Conservation (phyloP, 1,139 yeast genomes). For the Kodamaea anthophila region DNA sequence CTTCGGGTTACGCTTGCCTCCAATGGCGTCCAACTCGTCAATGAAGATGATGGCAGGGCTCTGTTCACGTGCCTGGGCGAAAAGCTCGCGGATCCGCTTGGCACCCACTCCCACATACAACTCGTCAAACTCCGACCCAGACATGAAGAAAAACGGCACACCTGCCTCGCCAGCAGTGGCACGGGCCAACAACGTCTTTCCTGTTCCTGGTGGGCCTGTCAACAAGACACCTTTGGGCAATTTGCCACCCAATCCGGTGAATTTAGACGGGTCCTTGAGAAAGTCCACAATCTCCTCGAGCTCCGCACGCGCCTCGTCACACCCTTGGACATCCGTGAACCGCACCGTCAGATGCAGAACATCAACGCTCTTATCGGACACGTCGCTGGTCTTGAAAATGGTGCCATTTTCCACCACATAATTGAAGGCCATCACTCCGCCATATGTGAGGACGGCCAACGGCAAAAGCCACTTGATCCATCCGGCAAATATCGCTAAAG, state of each 20-base stretch:
- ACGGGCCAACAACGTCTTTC: slow-evolving; percentile 93
- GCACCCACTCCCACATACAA: slow-evolving; percentile 99
- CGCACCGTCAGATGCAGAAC: slow-evolving; percentile 82
- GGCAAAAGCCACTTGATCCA: slow-evolving; percentile 91
- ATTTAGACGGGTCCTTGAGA: slow-evolving; percentile 90
- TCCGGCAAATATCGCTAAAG: slow-evolving; percentile 67
- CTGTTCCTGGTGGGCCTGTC: slow-evolving; percentile 99
- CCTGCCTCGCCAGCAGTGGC: slow-evolving; percentile 99
- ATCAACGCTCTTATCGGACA: slow-evolving; percentile 72
- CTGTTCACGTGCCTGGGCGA: slow-evolving; percentile 86
- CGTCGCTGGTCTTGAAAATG: slow-evolving; percentile 69
- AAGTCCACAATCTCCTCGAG: slow-evolving; percentile 95
- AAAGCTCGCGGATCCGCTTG: slow-evolving; percentile 89
- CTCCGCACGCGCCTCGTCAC: slow-evolving; percentile 97
- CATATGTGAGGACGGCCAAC: slow-evolving; percentile 64
- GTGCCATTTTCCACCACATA: slow-evolving; percentile 82
- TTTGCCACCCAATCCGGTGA: slow-evolving; percentile 95
- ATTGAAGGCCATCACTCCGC: slow-evolving; percentile 69
- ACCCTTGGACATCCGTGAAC: slow-evolving; percentile 93
- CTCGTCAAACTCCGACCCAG: slow-evolving; percentile 97
- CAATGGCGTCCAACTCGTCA: slow-evolving; percentile 97
- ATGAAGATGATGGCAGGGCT: slow-evolving; percentile 96
- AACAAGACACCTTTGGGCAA: slow-evolving; percentile 93
- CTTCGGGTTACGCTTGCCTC: slow-evolving; percentile 94
- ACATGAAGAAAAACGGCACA: slow-evolving; percentile 96